Conservation (phyloP, 192 early-diverging fungal species). For the Anaeromyces robustus region DNA sequence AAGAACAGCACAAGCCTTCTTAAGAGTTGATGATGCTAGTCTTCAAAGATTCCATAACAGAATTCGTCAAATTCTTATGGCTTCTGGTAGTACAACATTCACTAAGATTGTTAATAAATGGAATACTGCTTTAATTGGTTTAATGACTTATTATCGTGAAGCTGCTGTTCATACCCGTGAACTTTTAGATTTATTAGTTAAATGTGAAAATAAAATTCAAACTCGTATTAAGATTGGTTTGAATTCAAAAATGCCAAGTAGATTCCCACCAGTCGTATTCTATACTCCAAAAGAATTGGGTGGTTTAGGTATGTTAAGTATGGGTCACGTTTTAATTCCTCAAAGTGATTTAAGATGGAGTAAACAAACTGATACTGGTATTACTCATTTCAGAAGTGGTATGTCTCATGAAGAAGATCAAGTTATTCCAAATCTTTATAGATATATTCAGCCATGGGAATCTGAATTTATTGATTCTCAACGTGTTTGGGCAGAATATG, state of each 20-base stretch:
- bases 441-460: constrained; percentile 97
- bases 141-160: constrained; percentile 98
- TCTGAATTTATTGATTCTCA: constrained; percentile 98
- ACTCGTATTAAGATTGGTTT: constrained; percentile 97
- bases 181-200: constrained; percentile 88
- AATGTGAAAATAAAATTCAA: constrained; percentile 98
- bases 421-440: constrained; percentile 90
- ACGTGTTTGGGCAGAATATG: constrained; percentile 98
- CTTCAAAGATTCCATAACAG: constrained; percentile 88
- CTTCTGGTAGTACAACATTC: constrained; percentile 90
- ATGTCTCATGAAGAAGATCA: constrained; percentile 97
- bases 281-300: constrained; percentile 87
- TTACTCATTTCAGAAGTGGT: constrained; percentile 95
- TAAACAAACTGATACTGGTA: constrained; percentile 88
- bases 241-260: constrained; percentile 95
- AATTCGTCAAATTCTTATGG: constrained; percentile 95
- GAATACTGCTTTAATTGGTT: constrained; percentile 62
- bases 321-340: constrained; percentile 97
- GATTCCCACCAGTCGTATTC: constrained; percentile 91
- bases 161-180: constrained; percentile 95
- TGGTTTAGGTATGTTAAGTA: constrained; percentile 95
- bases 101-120: constrained; percentile 96
- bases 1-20: constrained; percentile 88
- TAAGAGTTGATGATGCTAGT: constrained; percentile 91
- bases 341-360: constrained; percentile 93